Evolutionary conservation across 352 stramenopile genomes (phyloP), one percentile per base, ranked within the genome.

Genomic region (Elongisporangium anandrum): DNA sequence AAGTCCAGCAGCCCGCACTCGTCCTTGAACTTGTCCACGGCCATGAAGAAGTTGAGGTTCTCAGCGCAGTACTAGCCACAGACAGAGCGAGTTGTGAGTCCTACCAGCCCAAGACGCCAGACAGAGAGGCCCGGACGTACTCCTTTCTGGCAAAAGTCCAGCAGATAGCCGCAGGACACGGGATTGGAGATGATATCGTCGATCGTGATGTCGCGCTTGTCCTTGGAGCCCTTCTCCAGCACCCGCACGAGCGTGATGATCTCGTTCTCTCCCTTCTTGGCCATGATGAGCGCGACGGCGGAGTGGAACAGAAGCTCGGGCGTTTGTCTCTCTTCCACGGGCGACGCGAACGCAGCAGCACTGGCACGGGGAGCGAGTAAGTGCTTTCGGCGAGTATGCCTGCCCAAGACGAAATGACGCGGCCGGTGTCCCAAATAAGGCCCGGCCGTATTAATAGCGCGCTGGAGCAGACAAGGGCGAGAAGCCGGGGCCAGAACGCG

Each of bases 1-100:
- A 94, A 92, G 60, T 92, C 81, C 21, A 92, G 68, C 22, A 94
- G 69, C 7, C 74, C 75, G 53, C 81, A 90, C 61, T 88, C 77
- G 55, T 94, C 84, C 58, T 94, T 92, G 69, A 91, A 92, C 56
- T 91, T 91, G 67, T 92, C 85, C 1, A 92, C 85, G 2, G 85
- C 85, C 85, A 94, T 91, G 68, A 94, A 90, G 67, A 94, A 90
- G 53, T 92, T 92, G 19, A 94, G 65, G 69, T 94, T 92, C 69
- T 92, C 82, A 5, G 85, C 85, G 45, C 82, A 92, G 52, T 90
- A 92, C 82, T 92, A 20, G 47, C 48, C 17, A 50, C 56, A 3
- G 15, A 50, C 56, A 3, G 15, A 56, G 15, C 1, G 47, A 21
- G 19, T 34, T 24, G 50, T 55, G 2, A 60, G 51, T 45, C 10